A percentile compares a stretch with the other conserved stretches of the same genome.
Evolutionary conservation across 1,284 basidiomycete species (phyloP).

Genomic region (Volvariella volvacea): DNA sequence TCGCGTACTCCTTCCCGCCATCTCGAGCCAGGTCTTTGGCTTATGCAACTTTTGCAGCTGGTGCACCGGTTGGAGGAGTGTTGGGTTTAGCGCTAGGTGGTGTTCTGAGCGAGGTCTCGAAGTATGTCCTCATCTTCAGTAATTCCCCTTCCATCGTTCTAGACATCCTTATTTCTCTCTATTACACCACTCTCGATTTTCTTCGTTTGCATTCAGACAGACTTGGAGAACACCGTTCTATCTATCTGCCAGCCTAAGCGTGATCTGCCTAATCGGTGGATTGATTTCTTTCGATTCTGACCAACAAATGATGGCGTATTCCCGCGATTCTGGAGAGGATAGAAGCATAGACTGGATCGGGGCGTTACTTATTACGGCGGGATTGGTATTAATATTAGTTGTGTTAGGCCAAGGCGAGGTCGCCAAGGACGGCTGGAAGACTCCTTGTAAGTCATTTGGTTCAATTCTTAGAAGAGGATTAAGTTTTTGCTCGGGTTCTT

Average conservation of each 20-base stretch:
- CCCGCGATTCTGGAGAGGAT: slow-evolving; percentile 45
- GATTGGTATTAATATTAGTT: slow-evolving; percentile 70
- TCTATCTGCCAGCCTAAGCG: slow-evolving; percentile 38
- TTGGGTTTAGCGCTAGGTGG: slow-evolving; percentile 62
- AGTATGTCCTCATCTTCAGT: slow-evolving; percentile 32
- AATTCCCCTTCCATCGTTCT: no score
- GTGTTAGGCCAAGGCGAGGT: slow-evolving; percentile 62
- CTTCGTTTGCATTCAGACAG: slow-evolving; percentile 14
- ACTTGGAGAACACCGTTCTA: slow-evolving; percentile 52
- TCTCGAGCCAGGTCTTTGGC: slow-evolving; percentile 54
- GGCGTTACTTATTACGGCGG: slow-evolving; percentile 59
- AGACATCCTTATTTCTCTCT: no score
- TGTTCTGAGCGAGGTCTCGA: slow-evolving; percentile 53
- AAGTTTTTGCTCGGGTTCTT: no score
- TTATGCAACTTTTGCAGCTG: slow-evolving; percentile 66
- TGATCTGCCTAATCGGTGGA: slow-evolving; percentile 36
- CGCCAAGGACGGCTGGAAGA: slow-evolving; percentile 60
- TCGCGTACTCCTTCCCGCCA: slow-evolving; percentile 57
- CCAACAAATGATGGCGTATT: no score
- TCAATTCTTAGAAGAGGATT: neutral
- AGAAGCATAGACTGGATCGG: slow-evolving; percentile 73
- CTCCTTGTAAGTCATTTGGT: slow-evolving; percentile 46
- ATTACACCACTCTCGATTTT: slow-evolving; percentile 1
- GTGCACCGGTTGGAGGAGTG: slow-evolving; percentile 66
- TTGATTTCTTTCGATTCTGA: slow-evolving; percentile 45